These are phyloP conservation scores for Neonectria faginata DNA, from an alignment of 2,329 filamentous ascomycete species.

Conservation along the genomic window DNA sequence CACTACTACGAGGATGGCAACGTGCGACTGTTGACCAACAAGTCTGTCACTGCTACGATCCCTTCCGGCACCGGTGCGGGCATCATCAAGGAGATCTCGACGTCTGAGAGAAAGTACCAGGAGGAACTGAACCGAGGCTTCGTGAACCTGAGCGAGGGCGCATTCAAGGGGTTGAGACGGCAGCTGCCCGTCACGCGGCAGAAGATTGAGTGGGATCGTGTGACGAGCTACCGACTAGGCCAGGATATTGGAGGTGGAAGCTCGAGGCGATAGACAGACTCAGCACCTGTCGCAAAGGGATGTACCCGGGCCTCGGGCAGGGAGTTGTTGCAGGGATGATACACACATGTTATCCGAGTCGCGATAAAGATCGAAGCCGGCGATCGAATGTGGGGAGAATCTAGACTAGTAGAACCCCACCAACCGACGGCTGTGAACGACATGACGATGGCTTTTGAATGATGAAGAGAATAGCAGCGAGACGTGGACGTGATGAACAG, in stretches of 20 bases:
- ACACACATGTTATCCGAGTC: conserved; percentile 3
- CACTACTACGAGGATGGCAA: conserved; percentile 99
- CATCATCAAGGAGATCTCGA: conserved; percentile 81
- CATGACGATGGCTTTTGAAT: conserved; percentile 20
- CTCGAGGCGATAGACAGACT: conserved; percentile 50
- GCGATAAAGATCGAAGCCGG: conserved; percentile 22
- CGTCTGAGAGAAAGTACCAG: conserved; percentile 90
- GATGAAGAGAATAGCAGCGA: conserved; percentile 21
- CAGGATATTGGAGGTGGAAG: conserved; percentile 82
- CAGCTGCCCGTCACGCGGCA: conserved; percentile 96
- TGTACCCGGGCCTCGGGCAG: not conserved
- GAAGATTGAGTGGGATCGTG: conserved; percentile 99
- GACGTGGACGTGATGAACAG: conserved; percentile 1
- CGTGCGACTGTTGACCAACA: conserved; percentile 90
- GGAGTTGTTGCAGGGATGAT: conserved; percentile 1
- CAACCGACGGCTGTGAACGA: conserved; percentile 6
- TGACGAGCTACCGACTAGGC: conserved; percentile 88
- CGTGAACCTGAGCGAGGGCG: conserved; percentile 87
- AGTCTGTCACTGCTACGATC: conserved; percentile 74
- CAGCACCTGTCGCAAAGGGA: not conserved
- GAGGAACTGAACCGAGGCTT: conserved; percentile 96
- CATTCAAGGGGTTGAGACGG: conserved; percentile 91
- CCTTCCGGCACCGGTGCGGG: conserved; percentile 72
- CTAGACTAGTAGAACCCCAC: conserved; percentile 11
- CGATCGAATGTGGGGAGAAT: conserved; percentile 21